These are phyloP conservation scores for Neobulgaria alba DNA, from an alignment of 2,329 filamentous ascomycete genomes.

Conservation along the genomic window DNA sequence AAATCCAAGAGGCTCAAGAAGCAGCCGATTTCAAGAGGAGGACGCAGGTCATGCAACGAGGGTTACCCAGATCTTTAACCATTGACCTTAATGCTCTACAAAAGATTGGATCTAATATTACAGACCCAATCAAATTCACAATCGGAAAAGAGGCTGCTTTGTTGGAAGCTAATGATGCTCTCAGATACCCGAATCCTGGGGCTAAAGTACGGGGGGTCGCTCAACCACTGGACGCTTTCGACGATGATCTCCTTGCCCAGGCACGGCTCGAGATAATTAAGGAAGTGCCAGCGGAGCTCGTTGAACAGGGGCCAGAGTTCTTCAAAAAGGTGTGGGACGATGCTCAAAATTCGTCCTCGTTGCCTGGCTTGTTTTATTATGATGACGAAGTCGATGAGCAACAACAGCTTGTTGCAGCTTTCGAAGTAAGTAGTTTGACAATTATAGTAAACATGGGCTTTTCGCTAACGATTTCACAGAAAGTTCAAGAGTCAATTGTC, in stretches of 20 bases:
- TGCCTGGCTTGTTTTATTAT: conserved; percentile 77
- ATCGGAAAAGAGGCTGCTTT: conserved; percentile 71
- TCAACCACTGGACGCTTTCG: conserved; percentile 52
- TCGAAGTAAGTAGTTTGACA: conserved; percentile 50
- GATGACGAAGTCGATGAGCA: conserved; percentile 50
- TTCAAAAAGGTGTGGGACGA: conserved; percentile 47
- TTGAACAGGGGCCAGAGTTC: conserved; percentile 42
- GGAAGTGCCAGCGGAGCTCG: conserved; percentile 37
- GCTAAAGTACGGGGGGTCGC: conserved; percentile 54
- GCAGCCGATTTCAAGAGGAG: conserved; percentile 70
- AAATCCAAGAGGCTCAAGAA: conserved; percentile 60
- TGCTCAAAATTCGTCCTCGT: conserved; percentile 44
- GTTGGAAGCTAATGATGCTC: conserved; percentile 75
- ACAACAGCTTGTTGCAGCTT: conserved; percentile 42
- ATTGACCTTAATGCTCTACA: conserved; percentile 65
- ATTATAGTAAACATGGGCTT: conserved; percentile 1
- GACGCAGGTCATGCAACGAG: conserved; percentile 84
- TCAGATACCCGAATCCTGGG: conserved; percentile 62
- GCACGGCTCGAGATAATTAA: conserved; percentile 64
- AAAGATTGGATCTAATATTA: conserved; percentile 49
- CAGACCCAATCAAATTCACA: conserved; percentile 56
- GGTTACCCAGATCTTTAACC: conserved; percentile 65
- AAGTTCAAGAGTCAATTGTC: conserved; percentile 65
- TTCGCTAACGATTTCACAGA: conserved; percentile 34
- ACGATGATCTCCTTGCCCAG: conserved; percentile 63